These are phyloP conservation scores for Hortaea sp. DNA, from an alignment of 2,329 filamentous ascomycete genomes.

Conservation along the genomic window DNA sequence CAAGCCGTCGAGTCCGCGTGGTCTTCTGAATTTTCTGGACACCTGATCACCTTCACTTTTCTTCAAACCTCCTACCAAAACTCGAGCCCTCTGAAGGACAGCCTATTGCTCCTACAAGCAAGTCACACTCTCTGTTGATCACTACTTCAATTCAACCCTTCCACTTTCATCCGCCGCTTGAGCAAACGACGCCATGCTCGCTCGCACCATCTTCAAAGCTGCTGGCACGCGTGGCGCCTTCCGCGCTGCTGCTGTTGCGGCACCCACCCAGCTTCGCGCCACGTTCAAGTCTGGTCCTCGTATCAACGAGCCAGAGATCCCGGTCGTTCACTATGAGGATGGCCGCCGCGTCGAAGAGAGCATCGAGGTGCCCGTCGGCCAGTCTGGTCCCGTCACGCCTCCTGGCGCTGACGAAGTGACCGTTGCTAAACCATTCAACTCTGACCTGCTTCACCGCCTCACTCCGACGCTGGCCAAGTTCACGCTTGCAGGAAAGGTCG, in stretches of 20 bases:
- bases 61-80: too few relatives aligned
- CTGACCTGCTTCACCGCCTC: conserved; percentile 39
- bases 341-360: conserved; percentile 22
- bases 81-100: too few relatives aligned
- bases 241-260: neutral
- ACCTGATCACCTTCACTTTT: too few relatives aligned
- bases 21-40: too few relatives aligned
- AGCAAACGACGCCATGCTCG: conserved; percentile 6
- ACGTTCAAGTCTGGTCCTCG: conserved; percentile 16
- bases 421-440: conserved; percentile 21
- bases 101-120: too few relatives aligned
- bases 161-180: too few relatives aligned
- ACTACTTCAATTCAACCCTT: too few relatives aligned
- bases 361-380: conserved; percentile 15
- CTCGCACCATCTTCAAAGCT: conserved; percentile 5
- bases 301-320: conserved; percentile 19
- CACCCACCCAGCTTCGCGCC: conserved; percentile 7
- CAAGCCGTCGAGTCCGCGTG: too few relatives aligned
- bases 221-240: conserved; percentile 5
- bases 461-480: conserved; percentile 59
- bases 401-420: conserved; percentile 23
- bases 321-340: conserved; percentile 22
- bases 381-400: conserved; percentile 21
- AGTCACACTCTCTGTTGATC: too few relatives aligned
- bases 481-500: conserved; percentile 59